Conservation (phyloP, 2,329 filamentous ascomycete genomes). For the Dichotomopilus funicola region DNA sequence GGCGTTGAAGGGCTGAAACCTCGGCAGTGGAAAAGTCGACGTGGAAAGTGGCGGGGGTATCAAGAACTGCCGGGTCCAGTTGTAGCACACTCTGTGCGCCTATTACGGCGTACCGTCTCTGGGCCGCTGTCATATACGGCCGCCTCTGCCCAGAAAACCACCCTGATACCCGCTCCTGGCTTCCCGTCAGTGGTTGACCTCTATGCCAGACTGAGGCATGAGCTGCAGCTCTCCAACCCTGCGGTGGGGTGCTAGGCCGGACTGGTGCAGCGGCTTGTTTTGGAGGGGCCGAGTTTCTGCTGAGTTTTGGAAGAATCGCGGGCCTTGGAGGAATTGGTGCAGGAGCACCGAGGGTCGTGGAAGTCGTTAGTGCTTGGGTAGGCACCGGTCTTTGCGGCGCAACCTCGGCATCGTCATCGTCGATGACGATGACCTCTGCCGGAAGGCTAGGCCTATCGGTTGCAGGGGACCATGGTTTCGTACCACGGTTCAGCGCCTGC, state of each 20-base stretch:
- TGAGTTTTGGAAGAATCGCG: too few species aligned
- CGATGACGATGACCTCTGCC: constrained; percentile 13
- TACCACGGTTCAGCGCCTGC: neutral
- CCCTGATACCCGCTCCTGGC: neutral
- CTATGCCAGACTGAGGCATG: constrained; percentile 19
- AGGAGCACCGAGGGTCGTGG: too few species aligned
- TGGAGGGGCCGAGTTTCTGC: neutral
- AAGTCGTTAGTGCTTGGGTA: neutral
- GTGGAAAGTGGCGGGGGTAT: constrained; percentile 30
- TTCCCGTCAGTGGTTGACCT: neutral
- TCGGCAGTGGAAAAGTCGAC: constrained; percentile 42
- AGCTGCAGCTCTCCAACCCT: constrained; percentile 18
- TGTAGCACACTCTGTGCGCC: constrained; percentile 15
- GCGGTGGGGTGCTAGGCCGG: neutral
- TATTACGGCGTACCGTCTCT: constrained; percentile 17
- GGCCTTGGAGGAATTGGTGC: too few species aligned
- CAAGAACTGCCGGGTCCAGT: constrained; percentile 3
- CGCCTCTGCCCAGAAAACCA: constrained; percentile 16
- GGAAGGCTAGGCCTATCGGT: neutral
- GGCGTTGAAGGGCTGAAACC: constrained; percentile 17
- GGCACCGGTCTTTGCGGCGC: neutral
- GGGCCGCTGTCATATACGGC: constrained; percentile 23
- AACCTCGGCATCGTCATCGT: constrained; percentile 13
- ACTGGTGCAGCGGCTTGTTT: neutral
- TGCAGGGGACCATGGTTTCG: neutral